Evolutionary conservation across 441 rosid species (phyloP), one percentile per base, ranked within the genome.

Genomic region (Mallotus japonicus): DNA sequence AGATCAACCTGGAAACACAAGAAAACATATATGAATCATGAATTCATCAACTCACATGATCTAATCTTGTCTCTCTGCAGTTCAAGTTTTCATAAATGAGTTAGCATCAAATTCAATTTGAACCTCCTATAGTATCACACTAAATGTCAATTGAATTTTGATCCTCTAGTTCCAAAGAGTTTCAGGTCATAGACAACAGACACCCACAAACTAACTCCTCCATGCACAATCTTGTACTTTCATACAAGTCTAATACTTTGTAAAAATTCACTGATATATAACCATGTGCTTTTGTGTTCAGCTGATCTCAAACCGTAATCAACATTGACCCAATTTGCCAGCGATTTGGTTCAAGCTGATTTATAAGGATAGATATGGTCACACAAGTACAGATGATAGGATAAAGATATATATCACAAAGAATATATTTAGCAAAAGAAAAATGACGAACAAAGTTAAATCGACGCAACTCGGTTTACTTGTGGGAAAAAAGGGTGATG

Each of bases 1-100:
- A 91, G 75, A 80, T 91, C 94, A 53, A 87, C 92, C 96, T 91
- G 76, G 77, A 49, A 15, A 67, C 55, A 63, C 44, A 72, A 65
- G 32, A 65, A 53, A 68, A n/a, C 56, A 75, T 73, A 15, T 12
- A 16, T 63, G 10, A 53, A 72, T 13, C 54, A 22, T 17, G 7
- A 69, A 57, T 56, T 32, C 14, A 19, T 37, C 37, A 19, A 67
- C 57, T 40, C 32, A 5, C 32, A 65, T 15, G 19, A 50, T 44
- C 22, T 3, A 13, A 3, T 47, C 40, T 28, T 49, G 49, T 40
- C 6, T 22, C 9, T 6, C 11, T 17, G 51, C 40, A 37, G 40
- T 37, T 37, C 40, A 37, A 37, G 40, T 70, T 70, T 14, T 44
- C 57, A 70, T 0, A 16, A 28, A 16, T 15, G 8, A 5, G 13